Conservation (phyloP, 1,139 yeast genomes). For the Kodamaea arcana region DNA sequence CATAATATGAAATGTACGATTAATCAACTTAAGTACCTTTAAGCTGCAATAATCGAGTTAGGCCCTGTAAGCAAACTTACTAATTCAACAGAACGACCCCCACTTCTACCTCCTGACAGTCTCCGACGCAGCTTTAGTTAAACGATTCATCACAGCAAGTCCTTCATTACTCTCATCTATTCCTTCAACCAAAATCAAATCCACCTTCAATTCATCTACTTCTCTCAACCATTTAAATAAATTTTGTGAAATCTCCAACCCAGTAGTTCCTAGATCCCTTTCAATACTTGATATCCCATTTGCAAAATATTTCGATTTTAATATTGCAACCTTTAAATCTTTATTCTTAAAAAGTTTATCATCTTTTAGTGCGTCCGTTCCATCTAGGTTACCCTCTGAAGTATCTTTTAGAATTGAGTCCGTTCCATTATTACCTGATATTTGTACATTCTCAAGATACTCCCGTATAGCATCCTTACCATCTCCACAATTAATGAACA, state of each 20-base stretch:
- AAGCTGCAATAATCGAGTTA: too few relatives aligned
- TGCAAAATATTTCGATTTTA: conserved; percentile 37
- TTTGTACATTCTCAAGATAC: conserved; percentile 20
- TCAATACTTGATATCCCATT: conserved; percentile 24
- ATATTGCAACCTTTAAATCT: conserved; percentile 40
- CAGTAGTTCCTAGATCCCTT: conserved; percentile 52
- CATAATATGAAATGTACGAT: too few relatives aligned
- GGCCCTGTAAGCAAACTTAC: too few relatives aligned
- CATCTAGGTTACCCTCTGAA: too few relatives aligned
- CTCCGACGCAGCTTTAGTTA: conserved; percentile 77
- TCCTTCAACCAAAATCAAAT: conserved; percentile 71
- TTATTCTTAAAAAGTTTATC: too few relatives aligned
- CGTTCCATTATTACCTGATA: too few relatives aligned
- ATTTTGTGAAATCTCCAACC: conserved; percentile 66
- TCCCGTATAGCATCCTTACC: conserved; percentile 30
- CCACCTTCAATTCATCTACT: conserved; percentile 62
- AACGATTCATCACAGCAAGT: conserved; percentile 88
- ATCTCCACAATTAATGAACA: conserved; percentile 54
- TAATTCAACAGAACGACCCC: too few relatives aligned
- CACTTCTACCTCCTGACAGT: too few relatives aligned
- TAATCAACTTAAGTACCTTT: too few relatives aligned
- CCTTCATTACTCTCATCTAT: conserved; percentile 72
- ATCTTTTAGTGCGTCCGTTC: not conserved
- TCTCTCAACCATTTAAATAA: conserved; percentile 69
- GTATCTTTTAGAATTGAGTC: too few relatives aligned